These are phyloP conservation scores for Eutypella sp. DNA, from an alignment of 2,329 filamentous ascomycete species.

Conservation along the genomic window DNA sequence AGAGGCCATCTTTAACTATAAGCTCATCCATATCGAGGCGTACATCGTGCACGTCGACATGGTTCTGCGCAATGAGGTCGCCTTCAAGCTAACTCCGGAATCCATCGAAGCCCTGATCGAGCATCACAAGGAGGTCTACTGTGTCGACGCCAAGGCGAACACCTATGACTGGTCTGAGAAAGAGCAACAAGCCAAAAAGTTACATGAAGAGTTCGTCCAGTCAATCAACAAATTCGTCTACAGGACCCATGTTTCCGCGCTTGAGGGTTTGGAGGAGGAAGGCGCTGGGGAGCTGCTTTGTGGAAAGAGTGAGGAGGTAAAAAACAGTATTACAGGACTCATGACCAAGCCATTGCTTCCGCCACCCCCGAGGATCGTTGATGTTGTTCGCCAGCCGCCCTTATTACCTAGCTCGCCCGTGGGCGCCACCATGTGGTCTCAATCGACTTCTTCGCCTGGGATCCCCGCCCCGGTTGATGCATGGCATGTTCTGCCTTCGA, in stretches of 20 bases:
- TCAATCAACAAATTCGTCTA: constrained; percentile 97
- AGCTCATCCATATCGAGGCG: constrained; percentile 88
- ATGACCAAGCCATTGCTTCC: constrained; percentile 82
- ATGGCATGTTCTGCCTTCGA: constrained; percentile 89
- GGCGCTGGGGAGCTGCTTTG: constrained; percentile 89
- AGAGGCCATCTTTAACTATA: constrained; percentile 87
- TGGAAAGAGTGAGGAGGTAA: constrained; percentile 90
- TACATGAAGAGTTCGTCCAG: constrained; percentile 95
- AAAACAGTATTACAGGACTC: constrained; percentile 75
- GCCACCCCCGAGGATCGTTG: constrained; percentile 80
- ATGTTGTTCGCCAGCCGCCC: constrained; percentile 80
- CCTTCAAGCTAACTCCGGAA: constrained; percentile 93
- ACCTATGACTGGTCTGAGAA: constrained; percentile 97
- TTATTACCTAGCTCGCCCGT: constrained; percentile 78
- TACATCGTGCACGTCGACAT: constrained; percentile 99
- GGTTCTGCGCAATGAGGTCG: constrained; percentile 95
- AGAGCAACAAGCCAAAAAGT: constrained; percentile 91
- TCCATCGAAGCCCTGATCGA: constrained; percentile 90
- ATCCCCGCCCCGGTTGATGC: constrained; percentile 71
- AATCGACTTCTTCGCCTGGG: constrained; percentile 58
- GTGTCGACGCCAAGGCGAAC: constrained; percentile 79
- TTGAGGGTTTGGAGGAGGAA: constrained; percentile 95
- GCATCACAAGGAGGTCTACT: constrained; percentile 95
- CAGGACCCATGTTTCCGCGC: constrained; percentile 77
- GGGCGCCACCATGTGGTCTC: constrained; percentile 75